phyloP scores from a whole-genome alignment of 2,329 filamentous ascomycete genomes.

The Colletotrichum godetiae region DNA sequence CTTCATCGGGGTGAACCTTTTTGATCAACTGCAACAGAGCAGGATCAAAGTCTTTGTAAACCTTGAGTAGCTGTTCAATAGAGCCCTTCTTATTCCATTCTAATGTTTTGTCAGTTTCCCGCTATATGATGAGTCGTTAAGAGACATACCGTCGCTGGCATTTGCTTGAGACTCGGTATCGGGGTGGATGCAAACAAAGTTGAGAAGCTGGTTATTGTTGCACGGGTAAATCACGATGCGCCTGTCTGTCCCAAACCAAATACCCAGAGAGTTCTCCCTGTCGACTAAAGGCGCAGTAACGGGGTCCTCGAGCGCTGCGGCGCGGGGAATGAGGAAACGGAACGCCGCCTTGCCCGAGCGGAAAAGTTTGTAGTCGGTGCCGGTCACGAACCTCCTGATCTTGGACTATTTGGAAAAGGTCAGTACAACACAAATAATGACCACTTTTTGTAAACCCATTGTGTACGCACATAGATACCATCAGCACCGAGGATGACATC shows the following conservation, averaged over 20 bases:
- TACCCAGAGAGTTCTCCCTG: constrained; percentile 43
- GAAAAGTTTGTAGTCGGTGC: constrained; percentile 45
- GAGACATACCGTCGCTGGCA: constrained; percentile 43
- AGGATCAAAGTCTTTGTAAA: constrained; percentile 55
- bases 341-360: constrained; percentile 66
- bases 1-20: constrained; percentile 54
- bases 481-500: constrained; percentile 67
- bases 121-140: neutral
- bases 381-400: constrained; percentile 40
- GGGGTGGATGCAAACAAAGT: constrained; percentile 65
- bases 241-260: constrained; percentile 55
- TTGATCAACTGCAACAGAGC: constrained; percentile 51
- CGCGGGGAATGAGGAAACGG: constrained; percentile 59
- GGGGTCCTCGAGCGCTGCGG: constrained; percentile 45
- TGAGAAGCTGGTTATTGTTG: constrained; percentile 54
- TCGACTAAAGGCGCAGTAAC: constrained; percentile 46
- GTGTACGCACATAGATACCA: constrained; percentile 57
- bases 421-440: neutral
- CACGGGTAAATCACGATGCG: constrained; percentile 61
- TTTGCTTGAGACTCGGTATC: constrained; percentile 50
- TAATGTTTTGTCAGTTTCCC: constrained; percentile 20
- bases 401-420: constrained; percentile 33
- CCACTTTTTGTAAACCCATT: constrained; percentile 18
- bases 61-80: constrained; percentile 50
- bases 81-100: constrained; percentile 53